phyloP scores from a whole-genome alignment of 2,329 filamentous ascomycete species.

The Trichoderma cornu-damae region DNA sequence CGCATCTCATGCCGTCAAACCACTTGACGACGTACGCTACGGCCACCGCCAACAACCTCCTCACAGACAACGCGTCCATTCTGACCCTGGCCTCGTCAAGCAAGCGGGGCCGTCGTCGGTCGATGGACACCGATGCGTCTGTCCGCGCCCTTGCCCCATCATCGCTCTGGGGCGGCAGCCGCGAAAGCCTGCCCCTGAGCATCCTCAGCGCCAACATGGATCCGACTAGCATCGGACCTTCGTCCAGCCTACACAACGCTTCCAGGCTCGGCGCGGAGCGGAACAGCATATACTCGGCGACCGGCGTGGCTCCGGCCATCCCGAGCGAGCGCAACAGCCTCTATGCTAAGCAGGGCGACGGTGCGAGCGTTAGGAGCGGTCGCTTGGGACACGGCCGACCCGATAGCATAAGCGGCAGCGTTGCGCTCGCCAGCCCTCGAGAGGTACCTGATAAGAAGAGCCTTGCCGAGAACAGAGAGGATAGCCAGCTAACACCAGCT shows the following conservation, averaged over 20 bases:
- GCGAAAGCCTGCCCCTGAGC: constrained; percentile 73
- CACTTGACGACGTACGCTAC: constrained; percentile 68
- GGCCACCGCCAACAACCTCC: constrained; percentile 75
- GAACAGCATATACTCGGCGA: constrained; percentile 76
- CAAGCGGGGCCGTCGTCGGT: constrained; percentile 69
- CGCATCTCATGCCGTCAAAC: constrained; percentile 55
- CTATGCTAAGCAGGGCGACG: constrained; percentile 67
- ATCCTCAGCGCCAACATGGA: constrained; percentile 69
- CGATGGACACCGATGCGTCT: constrained; percentile 80
- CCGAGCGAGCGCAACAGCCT: constrained; percentile 75
- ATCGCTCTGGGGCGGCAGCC: constrained; percentile 74
- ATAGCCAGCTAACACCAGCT: constrained; percentile 15
- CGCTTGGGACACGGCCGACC: constrained; percentile 70
- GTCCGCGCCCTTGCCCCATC: constrained; percentile 79
- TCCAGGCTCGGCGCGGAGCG: constrained; percentile 52
- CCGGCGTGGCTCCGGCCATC: constrained; percentile 60
- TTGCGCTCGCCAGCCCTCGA: constrained; percentile 57
- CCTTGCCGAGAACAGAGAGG: constrained; percentile 31
- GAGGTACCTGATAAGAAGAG: constrained; percentile 39
- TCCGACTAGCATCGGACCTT: constrained; percentile 38
- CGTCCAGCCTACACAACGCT: constrained; percentile 49
- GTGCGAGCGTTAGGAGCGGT: constrained; percentile 72
- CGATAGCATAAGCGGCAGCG: constrained; percentile 76
- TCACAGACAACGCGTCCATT: constrained; percentile 82
- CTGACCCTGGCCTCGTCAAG: constrained; percentile 78